These are phyloP conservation scores for Fusarium sp. DNA, from an alignment of 2,329 filamentous ascomycete genomes.

Conservation along the genomic window DNA sequence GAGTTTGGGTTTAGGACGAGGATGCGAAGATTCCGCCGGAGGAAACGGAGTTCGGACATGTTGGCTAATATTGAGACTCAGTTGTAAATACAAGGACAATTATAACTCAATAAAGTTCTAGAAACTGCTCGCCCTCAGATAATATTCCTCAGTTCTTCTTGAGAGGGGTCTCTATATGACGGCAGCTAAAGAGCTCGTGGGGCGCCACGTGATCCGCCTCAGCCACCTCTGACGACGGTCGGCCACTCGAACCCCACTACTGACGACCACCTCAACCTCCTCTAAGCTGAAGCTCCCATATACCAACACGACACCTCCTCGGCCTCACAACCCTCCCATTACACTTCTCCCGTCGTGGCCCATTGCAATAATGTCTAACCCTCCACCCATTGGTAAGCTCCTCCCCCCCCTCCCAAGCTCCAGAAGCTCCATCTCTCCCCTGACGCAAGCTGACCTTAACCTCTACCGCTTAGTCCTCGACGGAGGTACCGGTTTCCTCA, in stretches of 20 bases:
- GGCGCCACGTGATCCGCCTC: constrained; percentile 54
- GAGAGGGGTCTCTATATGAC: constrained; percentile 22
- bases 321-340: constrained; percentile 30
- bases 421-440: constrained; percentile 22
- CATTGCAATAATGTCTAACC: constrained; percentile 60
- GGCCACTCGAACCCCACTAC: constrained; percentile 51
- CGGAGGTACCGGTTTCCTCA: constrained; percentile 99
- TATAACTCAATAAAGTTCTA: background rate
- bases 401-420: constrained; percentile 24
- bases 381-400: constrained; percentile 66
- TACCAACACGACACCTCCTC: constrained; percentile 40
- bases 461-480: constrained; percentile 80
- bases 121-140: background rate
- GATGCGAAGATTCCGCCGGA: constrained; percentile 55
- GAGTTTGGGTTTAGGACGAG: constrained; percentile 86
- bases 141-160: constrained; percentile 2
- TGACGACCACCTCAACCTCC: constrained; percentile 48
- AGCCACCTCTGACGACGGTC: constrained; percentile 54
- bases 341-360: constrained; percentile 25
- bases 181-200: constrained; percentile 18
- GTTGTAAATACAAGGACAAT: background rate
- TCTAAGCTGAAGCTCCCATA: constrained; percentile 46
- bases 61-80: background rate
- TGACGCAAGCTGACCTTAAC: constrained; percentile 42
- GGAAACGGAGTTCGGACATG: constrained; percentile 40